Base-by-base conservation (phyloP, 2,329 filamentous ascomycete species). In the Arthrobotrys iridis region DNA sequence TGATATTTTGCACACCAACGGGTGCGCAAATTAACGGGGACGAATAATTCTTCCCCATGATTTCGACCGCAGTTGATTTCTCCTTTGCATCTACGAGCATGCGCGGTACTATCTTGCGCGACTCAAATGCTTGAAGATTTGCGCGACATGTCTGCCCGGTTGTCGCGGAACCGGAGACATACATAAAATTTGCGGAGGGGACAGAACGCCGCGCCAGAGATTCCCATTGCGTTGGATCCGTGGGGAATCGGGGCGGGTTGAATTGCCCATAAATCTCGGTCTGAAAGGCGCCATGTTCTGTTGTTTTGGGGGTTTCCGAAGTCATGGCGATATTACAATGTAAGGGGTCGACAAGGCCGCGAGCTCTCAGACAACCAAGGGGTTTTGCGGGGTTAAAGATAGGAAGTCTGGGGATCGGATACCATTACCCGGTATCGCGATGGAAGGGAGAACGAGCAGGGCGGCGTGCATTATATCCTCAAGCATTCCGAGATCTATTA, bases 1-100 rank as follows among this genome's bases (percentile, higher is more conserved):
- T 88, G 30, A 91, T 88, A 1, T 83, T 83, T 78, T 92, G 89
- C 0, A 91, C 89, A 0, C 91, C 90, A 1, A 93, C 84, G 0
- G 90, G 90, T 0, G 89, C 90, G 30, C 71, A 75, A 50, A 75
- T 75, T 20, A 75, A 63, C n/a, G 71, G 71, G 10, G 71, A 75
- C 10, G 71, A 75, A 48, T 75, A 75, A 26, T 75, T 67, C 33
- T 68, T 75, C 0, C 71, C 71, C 20, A 75, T 30, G 11, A 75
- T 75, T 52, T 75, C 71, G 18, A 75, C 71, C 18, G 43, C 63
- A 13, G 71, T 75, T 13, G 71, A 68, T 52, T 75, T 75, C 30
- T 37, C 28, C 11, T 55, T 67, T 18, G 71, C 63, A 18, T 75
- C 50, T 13, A 75, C 71, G 15, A 75, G 71, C 71, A 75, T 75